Base-by-base conservation (phyloP, 163 green algal species). In the Prototheca stagnorum region DNA sequence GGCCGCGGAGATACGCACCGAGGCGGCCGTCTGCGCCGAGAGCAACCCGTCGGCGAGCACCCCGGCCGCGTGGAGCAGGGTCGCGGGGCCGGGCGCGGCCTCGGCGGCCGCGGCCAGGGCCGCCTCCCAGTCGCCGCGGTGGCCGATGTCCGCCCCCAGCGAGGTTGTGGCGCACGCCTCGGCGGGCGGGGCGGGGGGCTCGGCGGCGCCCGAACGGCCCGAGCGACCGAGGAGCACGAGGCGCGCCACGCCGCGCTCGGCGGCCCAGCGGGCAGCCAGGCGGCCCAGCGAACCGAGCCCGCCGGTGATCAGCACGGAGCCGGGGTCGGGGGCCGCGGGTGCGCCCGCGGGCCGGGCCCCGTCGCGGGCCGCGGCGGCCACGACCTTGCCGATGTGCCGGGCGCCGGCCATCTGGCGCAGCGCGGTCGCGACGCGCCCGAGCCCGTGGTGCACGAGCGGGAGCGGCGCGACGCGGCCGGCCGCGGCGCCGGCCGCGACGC, bases 341-440 rank as follows among this genome's bases (percentile, higher is more conserved):
- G n/a, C n/a, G n/a, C n/a, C n/a, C n/a, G n/a, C n/a, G n/a, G n/a
- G n/a, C n/a, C n/a, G n/a, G n/a, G n/a, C n/a, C n/a, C n/a, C n/a
- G n/a, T n/a, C n/a, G n/a, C n/a, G n/a, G n/a, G n/a, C n/a, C n/a
- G n/a, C n/a, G n/a, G n/a, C n/a, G n/a, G n/a, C 72, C n/a, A 95
- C 80, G 14, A 93, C 68, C 65, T 93, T 93, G 64, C 85, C 85
- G 41, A 93, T 65, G 47, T 92, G 75, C 0, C 70, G 62, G 8
- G 83, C 78, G 61, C 86, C 75, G 17, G 70, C 75, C 64, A 95
- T 81, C 66, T 86, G 78, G 2, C 84, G 65, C 36, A 94, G 61
- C 3, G 84, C 84, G 16, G 72, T 44, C 3, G 66, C 53, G 5
- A 74, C 65, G n/a, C 53, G 57, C 12, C 29, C 9, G 31, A 93